These are phyloP conservation scores for Leptographium flavum DNA, from an alignment of 2,329 filamentous ascomycete species.

Conservation along the genomic window DNA sequence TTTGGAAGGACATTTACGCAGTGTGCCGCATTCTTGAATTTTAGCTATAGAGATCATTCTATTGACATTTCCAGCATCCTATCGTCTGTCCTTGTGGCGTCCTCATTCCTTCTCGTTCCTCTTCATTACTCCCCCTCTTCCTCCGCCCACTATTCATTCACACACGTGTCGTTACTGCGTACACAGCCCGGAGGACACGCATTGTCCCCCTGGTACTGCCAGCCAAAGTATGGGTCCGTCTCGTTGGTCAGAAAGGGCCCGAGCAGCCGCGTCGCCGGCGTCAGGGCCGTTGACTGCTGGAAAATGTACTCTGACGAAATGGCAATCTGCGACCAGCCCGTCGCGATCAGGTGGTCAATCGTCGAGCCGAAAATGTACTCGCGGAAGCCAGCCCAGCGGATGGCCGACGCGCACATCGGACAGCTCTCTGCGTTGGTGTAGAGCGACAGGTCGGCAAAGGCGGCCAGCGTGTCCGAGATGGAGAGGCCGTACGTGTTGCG, in stretches of 20 bases:
- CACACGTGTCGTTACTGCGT: constrained; percentile 3
- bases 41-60: too few relatives aligned
- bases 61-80: too few relatives aligned
- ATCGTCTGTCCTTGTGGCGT: too few relatives aligned
- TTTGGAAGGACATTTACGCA: too few relatives aligned
- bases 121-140: too few relatives aligned
- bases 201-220: constrained; percentile 30
- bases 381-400: constrained; percentile 39
- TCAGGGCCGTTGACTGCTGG: constrained; percentile 23
- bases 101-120: too few relatives aligned
- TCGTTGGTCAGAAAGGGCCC: constrained; percentile 32
- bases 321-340: constrained; percentile 37
- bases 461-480: constrained; percentile 23
- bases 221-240: constrained; percentile 37
- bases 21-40: too few relatives aligned
- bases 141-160: too few relatives aligned
- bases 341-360: constrained; percentile 28
- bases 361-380: constrained; percentile 41
- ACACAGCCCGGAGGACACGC: constrained; percentile 10
- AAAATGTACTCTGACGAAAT: constrained; percentile 32
- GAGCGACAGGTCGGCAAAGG: constrained; percentile 31
- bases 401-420: constrained; percentile 42
- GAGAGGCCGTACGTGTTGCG: constrained; percentile 30
- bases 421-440: constrained; percentile 45
- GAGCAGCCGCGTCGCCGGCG: constrained; percentile 23